Conservation (phyloP, 2,329 filamentous ascomycete species). For the Fusarium pininemorale region DNA sequence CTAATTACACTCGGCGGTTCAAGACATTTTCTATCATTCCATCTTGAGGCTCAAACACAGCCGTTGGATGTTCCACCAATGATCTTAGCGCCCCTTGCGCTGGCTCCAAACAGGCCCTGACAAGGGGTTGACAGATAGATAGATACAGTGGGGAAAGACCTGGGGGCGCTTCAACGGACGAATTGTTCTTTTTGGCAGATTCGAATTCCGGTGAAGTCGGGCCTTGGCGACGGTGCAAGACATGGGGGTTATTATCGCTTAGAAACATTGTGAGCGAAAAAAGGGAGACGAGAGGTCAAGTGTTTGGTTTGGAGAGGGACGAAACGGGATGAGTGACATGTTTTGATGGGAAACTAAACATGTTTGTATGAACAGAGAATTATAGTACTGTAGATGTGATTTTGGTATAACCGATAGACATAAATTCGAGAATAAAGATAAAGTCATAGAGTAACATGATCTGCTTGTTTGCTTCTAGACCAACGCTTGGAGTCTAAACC, state of each 20-base stretch:
- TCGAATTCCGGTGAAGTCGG: conserved; percentile 44
- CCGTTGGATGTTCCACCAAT: conserved; percentile 41
- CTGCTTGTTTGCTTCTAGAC: conserved; percentile 12
- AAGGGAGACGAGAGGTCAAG: not conserved
- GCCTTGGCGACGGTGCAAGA: conserved; percentile 31
- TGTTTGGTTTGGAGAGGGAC: conserved; percentile 5
- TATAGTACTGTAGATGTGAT: not conserved
- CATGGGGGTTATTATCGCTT: conserved; percentile 9
- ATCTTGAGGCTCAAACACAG: conserved; percentile 43
- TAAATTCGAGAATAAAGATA: not conserved
- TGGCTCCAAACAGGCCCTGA: conserved; percentile 36
- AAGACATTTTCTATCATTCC: conserved; percentile 7
- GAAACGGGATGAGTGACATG: conserved; percentile 15
- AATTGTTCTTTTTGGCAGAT: conserved; percentile 21
- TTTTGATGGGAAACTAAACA: conserved; percentile 12
- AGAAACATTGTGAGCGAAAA: no score
- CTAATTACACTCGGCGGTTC: not conserved
- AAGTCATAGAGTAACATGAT: not conserved
- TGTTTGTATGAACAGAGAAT: not conserved
- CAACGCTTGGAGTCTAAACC: conserved; percentile 28
- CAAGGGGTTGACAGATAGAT: not conserved
- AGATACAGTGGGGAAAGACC: not conserved
- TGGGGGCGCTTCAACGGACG: not conserved
- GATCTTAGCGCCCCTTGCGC: conserved; percentile 37
- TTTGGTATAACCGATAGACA: not conserved